Conservation (phyloP, 2,329 filamentous ascomycete genomes). For the Sporothrix luriei region DNA sequence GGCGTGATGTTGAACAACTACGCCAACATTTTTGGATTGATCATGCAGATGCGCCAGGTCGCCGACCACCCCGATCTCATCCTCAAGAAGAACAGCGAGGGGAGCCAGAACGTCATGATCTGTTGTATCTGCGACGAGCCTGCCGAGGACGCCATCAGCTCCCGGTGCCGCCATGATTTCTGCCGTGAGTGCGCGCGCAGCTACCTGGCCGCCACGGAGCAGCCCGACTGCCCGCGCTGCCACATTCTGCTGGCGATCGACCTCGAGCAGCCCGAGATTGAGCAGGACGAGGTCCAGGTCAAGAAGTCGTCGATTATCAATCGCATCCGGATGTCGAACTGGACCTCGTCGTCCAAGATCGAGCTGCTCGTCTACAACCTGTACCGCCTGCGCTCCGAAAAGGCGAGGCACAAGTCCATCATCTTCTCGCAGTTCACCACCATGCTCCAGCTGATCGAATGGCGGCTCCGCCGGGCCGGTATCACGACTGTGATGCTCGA, state of each 20-base stretch:
- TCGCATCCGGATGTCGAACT: conserved; percentile 97
- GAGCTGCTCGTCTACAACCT: conserved; percentile 94
- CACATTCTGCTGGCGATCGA: conserved; percentile 90
- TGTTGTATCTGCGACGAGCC: conserved; percentile 97
- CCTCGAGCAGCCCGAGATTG: conserved; percentile 91
- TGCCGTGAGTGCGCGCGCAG: conserved; percentile 78
- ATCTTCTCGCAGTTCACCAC: conserved; percentile 97
- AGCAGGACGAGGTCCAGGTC: conserved; percentile 81
- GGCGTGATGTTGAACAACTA: conserved; percentile 97
- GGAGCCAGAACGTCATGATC: conserved; percentile 85
- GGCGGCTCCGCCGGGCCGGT: conserved; percentile 92
- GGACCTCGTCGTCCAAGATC: conserved; percentile 98
- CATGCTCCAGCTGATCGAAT: conserved; percentile 96
- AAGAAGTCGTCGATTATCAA: conserved; percentile 99
- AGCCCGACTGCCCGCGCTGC: conserved; percentile 82
- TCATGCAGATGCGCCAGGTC: conserved; percentile 99
- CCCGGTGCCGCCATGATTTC: conserved; percentile 90
- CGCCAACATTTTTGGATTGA: conserved; percentile 96
- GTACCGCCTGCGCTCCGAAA: conserved; percentile 87
- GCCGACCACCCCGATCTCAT: conserved; percentile 95
- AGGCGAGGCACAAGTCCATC: conserved; percentile 92
- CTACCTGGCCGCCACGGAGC: conserved; percentile 77
- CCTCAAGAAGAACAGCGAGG: conserved; percentile 80
- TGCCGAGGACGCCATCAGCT: conserved; percentile 90
- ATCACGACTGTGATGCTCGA: conserved; percentile 99